phyloP scores from a whole-genome alignment of 768 basidiomycete genomes.

The Agrocybe praecox region DNA sequence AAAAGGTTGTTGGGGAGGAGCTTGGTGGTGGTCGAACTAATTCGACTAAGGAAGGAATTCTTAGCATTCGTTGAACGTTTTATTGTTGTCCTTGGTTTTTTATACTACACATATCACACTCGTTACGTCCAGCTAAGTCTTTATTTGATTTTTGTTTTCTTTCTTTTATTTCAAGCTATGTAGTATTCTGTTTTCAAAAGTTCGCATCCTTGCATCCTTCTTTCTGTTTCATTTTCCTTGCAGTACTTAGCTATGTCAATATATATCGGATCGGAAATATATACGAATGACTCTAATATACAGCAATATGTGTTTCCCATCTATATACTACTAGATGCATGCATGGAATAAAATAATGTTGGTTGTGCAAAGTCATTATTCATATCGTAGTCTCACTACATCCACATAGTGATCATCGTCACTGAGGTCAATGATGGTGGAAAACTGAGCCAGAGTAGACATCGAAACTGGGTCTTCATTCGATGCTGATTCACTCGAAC shows the following conservation, averaged over 20 bases:
- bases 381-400: background rate
- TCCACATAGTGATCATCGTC: background rate
- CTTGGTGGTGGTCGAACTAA: slow-evolving; percentile 42
- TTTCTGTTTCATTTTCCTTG: background rate
- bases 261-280: too few species aligned
- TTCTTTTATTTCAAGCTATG: background rate
- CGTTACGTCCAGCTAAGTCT: background rate
- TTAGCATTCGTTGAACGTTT: slow-evolving; percentile 40
- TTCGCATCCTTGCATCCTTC: background rate
- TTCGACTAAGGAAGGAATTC: slow-evolving; percentile 50
- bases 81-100: background rate
- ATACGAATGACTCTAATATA: too few species aligned
- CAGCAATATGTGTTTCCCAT: too few species aligned
- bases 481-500: too few species aligned
- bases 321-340: too few species aligned
- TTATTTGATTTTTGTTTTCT: background rate
- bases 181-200: too few species aligned
- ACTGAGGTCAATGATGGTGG: slow-evolving; percentile 5
- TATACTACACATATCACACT: background rate
- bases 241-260: background rate
- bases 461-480: background rate
- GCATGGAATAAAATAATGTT: too few species aligned
- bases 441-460: slow-evolving; percentile 1
- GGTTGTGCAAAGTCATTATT: too few species aligned
- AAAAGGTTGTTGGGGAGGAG: slow-evolving; percentile 40